Evolutionary conservation across 108 stramenopile genomes (phyloP).

Genomic region (Seminavis robusta): DNA sequence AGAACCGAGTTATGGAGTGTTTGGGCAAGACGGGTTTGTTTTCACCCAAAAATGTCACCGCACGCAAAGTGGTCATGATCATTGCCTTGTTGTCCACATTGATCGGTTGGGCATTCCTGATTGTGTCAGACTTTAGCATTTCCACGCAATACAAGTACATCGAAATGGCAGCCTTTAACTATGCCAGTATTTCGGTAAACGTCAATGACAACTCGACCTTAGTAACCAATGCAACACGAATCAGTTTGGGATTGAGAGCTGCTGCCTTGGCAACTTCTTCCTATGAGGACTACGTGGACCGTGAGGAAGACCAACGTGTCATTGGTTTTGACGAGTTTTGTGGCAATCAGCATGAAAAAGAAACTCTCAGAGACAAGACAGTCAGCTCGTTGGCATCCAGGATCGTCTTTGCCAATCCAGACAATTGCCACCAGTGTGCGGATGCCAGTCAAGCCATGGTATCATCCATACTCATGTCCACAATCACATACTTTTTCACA

Average conservation of each 20-base stretch:
- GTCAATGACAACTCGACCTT: neutral
- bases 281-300: too few relatives aligned
- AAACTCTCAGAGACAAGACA: too few relatives aligned
- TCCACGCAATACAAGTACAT: neutral
- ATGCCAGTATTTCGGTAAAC: neutral
- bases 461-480: neutral
- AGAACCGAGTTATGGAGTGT: conserved; percentile 1
- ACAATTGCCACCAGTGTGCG: too few relatives aligned
- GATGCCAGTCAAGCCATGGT: too few relatives aligned
- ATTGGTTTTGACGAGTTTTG: conserved; percentile 3
- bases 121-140: neutral
- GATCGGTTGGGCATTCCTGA: neutral
- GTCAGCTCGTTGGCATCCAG: too few relatives aligned
- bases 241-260: neutral
- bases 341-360: too few relatives aligned
- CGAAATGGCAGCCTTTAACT: neutral
- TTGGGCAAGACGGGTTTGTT: neutral
- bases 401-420: too few relatives aligned
- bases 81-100: neutral
- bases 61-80: neutral
- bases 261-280: neutral
- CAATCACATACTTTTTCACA: conserved; percentile 5
- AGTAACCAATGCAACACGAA: neutral
- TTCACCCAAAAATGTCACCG: neutral
- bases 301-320: neutral